Evolutionary conservation across 2,329 filamentous ascomycete species (phyloP).

Genomic region (Ascosphaera aggregata): DNA sequence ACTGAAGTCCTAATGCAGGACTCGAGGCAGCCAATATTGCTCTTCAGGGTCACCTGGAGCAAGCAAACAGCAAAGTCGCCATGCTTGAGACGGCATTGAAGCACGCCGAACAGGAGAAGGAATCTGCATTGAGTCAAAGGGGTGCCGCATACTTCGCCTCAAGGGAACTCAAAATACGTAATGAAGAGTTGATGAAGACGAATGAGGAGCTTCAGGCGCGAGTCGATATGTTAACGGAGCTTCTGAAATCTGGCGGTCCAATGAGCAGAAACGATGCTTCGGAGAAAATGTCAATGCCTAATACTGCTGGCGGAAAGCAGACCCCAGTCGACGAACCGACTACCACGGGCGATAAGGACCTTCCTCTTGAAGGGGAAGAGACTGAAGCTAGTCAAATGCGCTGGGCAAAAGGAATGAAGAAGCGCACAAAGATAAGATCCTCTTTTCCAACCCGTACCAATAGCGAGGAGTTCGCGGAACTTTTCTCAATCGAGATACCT

Average conservation of each 20-base stretch:
- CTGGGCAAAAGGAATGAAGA: background rate
- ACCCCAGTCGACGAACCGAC: too few relatives aligned
- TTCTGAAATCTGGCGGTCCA: background rate
- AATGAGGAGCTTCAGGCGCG: constrained; percentile 17
- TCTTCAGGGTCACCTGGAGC: constrained; percentile 30
- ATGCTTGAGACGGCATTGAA: constrained; percentile 30
- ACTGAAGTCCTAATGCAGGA: constrained; percentile 12
- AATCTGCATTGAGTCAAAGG: constrained; percentile 33
- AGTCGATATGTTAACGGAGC: constrained; percentile 10
- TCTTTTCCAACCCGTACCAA: constrained; percentile 8
- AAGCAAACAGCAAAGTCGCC: constrained; percentile 30
- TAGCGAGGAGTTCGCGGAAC: constrained; percentile 6
- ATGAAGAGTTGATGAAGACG: constrained; percentile 15
- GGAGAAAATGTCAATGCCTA: constrained; percentile 7
- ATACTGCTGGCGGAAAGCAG: background rate
- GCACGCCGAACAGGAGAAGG: constrained; percentile 31
- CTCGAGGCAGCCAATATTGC: constrained; percentile 30
- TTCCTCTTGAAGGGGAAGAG: too few relatives aligned
- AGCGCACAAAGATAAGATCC: constrained; percentile 14
- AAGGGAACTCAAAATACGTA: constrained; percentile 21
- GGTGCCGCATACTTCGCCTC: constrained; percentile 31
- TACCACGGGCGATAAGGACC: too few relatives aligned
- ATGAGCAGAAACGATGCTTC: constrained; percentile 9
- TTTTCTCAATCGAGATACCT: constrained; percentile 6
- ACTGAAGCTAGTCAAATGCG: too few relatives aligned